Conservation (phyloP, 116 monocot genomes). For the Posidonia oceanica region DNA sequence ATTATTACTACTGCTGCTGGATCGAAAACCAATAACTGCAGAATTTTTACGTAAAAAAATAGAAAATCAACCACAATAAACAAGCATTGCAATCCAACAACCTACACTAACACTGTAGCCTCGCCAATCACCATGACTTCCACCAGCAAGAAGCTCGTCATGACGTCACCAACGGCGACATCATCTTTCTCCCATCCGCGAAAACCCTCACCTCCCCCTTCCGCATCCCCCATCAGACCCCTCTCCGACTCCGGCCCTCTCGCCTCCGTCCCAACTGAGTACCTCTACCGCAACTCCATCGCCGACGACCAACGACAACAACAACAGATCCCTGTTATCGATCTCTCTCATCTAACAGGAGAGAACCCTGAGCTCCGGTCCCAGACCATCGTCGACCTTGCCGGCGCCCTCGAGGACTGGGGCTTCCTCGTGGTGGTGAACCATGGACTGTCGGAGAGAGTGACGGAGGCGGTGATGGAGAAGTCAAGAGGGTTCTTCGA, state of each 20-base stretch:
- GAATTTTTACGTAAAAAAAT: too few relatives aligned
- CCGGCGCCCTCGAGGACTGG: constrained; percentile 53
- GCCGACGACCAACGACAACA: constrained; percentile 4
- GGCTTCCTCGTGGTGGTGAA: constrained; percentile 72
- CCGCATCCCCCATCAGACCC: neutral
- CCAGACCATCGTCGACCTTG: constrained; percentile 21
- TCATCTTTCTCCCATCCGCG: too few relatives aligned
- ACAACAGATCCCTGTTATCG: constrained; percentile 44
- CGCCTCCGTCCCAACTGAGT: constrained; percentile 15
- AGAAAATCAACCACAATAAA: too few relatives aligned
- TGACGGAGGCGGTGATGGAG: constrained; percentile 29
- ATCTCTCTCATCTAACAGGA: constrained; percentile 29
- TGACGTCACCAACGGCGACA: too few relatives aligned
- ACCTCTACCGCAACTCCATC: constrained; percentile 3
- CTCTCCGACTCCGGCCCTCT: constrained; percentile 9
- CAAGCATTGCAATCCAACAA: too few relatives aligned
- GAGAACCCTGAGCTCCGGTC: constrained; percentile 18
- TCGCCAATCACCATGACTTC: too few relatives aligned
- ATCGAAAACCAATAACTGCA: too few relatives aligned
- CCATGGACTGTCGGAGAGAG: constrained; percentile 39
- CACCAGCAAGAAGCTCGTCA: too few relatives aligned
- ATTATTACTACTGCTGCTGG: too few relatives aligned
- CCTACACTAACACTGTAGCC: too few relatives aligned
- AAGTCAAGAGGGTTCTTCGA: constrained; percentile 26
- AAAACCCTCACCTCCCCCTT: neutral